Percentiles rank a stretch among this genome's conserved stretches.
Conservation (phyloP, 2,329 filamentous ascomycete species). For the Cadophora luteo-olivacea region DNA sequence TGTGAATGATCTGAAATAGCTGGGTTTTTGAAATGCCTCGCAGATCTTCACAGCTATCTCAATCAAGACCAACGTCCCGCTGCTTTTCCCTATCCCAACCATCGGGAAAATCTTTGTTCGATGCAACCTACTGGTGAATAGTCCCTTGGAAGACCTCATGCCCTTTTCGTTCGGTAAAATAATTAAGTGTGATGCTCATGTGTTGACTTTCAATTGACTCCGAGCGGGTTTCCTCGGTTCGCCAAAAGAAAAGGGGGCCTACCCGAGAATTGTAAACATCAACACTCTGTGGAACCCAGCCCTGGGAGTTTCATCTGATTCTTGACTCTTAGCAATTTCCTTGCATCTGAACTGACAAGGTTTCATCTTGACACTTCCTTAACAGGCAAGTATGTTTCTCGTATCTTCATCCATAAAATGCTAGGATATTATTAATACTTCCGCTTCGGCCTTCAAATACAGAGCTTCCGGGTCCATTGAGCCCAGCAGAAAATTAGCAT, state of each 20-base stretch:
- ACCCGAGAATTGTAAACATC: background rate
- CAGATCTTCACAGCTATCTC: too few relatives aligned
- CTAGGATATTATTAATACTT: background rate
- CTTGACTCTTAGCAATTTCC: background rate
- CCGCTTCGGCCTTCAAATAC: background rate
- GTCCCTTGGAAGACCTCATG: too few relatives aligned
- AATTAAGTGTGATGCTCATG: background rate
- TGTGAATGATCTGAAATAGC: background rate
- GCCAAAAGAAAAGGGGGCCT: background rate
- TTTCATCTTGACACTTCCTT: background rate
- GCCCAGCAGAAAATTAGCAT: background rate
- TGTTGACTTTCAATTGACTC: background rate
- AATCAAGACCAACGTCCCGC: background rate
- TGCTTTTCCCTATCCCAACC: background rate
- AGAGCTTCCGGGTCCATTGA: background rate
- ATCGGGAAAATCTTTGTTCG: background rate
- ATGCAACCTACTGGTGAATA: background rate
- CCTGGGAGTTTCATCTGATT: background rate
- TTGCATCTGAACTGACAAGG: background rate
- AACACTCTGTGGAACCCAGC: background rate
- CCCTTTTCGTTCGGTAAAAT: background rate
- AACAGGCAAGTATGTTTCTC: background rate
- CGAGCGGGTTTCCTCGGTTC: background rate
- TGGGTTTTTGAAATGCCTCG: background rate
- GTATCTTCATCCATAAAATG: background rate